phyloP scores from a whole-genome alignment of 306 rosid species.

The Medicago ruthenica region DNA sequence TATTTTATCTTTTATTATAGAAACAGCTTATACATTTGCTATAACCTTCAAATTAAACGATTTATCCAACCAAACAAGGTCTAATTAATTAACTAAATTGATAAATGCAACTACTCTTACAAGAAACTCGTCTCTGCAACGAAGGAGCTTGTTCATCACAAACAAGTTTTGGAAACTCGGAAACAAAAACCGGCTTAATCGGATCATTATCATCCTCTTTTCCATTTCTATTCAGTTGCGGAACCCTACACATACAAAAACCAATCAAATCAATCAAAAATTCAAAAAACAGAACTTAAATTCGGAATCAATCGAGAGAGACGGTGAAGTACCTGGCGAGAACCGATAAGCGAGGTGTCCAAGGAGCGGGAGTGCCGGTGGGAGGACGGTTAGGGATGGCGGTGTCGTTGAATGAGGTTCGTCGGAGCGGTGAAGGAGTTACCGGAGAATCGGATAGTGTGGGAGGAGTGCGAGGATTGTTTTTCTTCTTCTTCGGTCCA shows the following conservation, averaged over 20 bases:
- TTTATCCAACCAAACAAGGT: neutral
- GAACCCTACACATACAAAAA: slow-evolving; percentile 54
- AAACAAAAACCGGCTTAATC: slow-evolving; percentile 81
- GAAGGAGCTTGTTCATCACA: slow-evolving; percentile 69
- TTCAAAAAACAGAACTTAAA: neutral
- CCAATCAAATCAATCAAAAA: slow-evolving; percentile 4
- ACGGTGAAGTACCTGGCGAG: slow-evolving; percentile 65
- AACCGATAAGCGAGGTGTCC: slow-evolving; percentile 94
- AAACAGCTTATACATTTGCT: too few relatives aligned
- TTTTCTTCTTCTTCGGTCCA: slow-evolving; percentile 59
- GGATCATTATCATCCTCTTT: slow-evolving; percentile 60
- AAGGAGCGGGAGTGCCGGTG: slow-evolving; percentile 97
- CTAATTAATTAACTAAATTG: too few relatives aligned
- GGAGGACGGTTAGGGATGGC: slow-evolving; percentile 73
- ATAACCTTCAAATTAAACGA: too few relatives aligned
- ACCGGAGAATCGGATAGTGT: slow-evolving; percentile 58
- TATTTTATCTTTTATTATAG: too few relatives aligned
- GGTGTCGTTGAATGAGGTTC: slow-evolving; percentile 36
- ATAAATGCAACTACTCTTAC: slow-evolving; percentile 51
- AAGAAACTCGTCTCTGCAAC: slow-evolving; percentile 62
- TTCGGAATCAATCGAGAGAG: neutral
- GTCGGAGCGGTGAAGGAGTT: slow-evolving; percentile 48
- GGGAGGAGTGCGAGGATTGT: neutral
- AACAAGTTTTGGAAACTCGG: slow-evolving; percentile 82
- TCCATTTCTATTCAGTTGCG: slow-evolving; percentile 62